Evolutionary conservation across 139 green algal genomes (phyloP).

Genomic region (Deuterostichococcus epilithicus): DNA sequence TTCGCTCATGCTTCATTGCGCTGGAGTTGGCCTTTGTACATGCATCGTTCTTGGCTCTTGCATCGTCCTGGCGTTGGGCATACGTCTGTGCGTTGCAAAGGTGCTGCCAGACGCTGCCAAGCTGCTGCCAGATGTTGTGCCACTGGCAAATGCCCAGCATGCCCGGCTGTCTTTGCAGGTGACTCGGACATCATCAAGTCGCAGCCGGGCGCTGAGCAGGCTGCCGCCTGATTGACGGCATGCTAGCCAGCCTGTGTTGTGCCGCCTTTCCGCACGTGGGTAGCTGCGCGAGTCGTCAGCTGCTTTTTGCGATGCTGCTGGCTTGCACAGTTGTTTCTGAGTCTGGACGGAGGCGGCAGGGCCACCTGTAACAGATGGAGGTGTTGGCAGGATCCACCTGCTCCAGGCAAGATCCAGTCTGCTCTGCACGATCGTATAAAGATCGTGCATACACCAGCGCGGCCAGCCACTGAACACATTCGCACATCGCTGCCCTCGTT

Average conservation of each 20-base stretch:
- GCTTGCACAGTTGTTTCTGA: not conserved
- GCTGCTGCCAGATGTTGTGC: too few relatives aligned
- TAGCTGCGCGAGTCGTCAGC: not conserved
- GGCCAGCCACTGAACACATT: too few relatives aligned
- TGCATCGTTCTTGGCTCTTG: not conserved
- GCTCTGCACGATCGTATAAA: too few relatives aligned
- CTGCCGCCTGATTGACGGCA: not conserved
- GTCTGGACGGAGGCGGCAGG: too few relatives aligned
- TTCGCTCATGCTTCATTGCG: not conserved
- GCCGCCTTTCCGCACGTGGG: too few relatives aligned
- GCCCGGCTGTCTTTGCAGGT: conserved; percentile 16
- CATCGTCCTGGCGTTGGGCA: not conserved
- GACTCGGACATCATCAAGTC: conserved; percentile 93
- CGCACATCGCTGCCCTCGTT: too few relatives aligned
- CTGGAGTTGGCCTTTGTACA: not conserved
- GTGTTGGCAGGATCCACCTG: too few relatives aligned
- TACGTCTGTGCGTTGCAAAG: not conserved
- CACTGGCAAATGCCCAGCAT: not conserved
- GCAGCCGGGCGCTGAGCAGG: not conserved
- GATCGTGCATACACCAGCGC: too few relatives aligned
- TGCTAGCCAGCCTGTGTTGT: too few relatives aligned
- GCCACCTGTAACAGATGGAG: too few relatives aligned
- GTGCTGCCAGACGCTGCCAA: not conserved
- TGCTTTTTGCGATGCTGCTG: too few relatives aligned
- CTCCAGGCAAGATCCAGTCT: too few relatives aligned